phyloP scores from a whole-genome alignment of 495 filamentous ascomycete species.

The Tuber indicum region DNA sequence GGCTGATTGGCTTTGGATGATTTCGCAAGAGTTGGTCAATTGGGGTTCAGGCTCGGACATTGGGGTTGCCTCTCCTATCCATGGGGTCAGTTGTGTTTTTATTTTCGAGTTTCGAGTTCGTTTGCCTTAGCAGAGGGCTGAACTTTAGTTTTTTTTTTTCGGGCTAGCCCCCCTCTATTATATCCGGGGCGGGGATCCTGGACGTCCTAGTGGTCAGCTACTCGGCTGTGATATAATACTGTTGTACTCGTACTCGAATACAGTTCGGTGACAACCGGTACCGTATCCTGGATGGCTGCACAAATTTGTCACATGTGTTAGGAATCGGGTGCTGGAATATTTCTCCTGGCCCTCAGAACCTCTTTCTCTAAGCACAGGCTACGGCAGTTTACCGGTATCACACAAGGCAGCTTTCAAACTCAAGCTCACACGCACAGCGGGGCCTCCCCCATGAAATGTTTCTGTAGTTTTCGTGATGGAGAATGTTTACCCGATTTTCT shows the following conservation, averaged over 20 bases:
- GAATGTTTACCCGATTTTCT: neutral
- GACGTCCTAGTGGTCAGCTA: too few species aligned
- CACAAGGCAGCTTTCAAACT: neutral
- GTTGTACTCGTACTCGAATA: too few species aligned
- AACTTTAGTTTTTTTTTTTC: neutral
- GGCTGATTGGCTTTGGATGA: neutral
- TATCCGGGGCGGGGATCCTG: too few species aligned
- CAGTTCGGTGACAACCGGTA: too few species aligned
- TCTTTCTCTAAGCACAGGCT: too few species aligned
- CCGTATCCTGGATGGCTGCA: too few species aligned
- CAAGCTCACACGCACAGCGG: neutral
- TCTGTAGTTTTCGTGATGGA: neutral
- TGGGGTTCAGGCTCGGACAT: neutral
- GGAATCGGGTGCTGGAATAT: too few species aligned
- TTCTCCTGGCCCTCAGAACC: too few species aligned
- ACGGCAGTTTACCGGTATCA: too few species aligned
- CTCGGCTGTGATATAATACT: too few species aligned
- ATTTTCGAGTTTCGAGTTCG: neutral
- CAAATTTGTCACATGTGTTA: too few species aligned
- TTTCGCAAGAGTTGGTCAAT: neutral
- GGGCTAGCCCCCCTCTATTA: too few species aligned
- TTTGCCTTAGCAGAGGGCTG: neutral
- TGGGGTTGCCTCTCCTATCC: neutral
- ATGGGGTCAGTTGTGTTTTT: neutral
- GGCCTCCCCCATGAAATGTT: neutral